Evolutionary conservation across 164 flowering plant species (phyloP), one percentile per base, ranked within the genome.

Genomic region (Chimonanthus praecox): DNA sequence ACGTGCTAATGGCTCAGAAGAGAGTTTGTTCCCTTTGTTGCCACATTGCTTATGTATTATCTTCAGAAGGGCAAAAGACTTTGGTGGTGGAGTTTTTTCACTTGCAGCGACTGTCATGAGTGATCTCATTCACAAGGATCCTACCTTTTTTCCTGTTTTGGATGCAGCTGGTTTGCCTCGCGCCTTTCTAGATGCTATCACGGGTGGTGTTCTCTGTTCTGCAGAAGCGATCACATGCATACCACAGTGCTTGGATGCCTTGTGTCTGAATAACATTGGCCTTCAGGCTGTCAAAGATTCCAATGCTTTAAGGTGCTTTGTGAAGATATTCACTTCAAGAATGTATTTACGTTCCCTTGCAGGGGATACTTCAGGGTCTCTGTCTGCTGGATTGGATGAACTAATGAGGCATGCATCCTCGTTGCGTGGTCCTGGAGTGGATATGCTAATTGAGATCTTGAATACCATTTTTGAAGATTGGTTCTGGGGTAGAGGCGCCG

Each of bases 41-140:
- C 97, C 97, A 4, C 84, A 87, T 20, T 88, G 96, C 79, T 81
- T 90, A 71, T 86, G 87, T 73, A 82, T 80, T 76, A 88, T 94
- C 64, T 94, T 94, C 72, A 82, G 82, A 80, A 83, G 90, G 74
- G 94, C 96, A 47, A 94, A 89, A 80, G 94, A 92, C 81, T 92
- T 92, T 87, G 98, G 97, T 79, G 98, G 98, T 75, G 96, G 96
- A 6, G 94, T 94, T 46, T 94, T 92, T 80, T 88, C 97, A 54
- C 92, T 90, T 78, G 97, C 97, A 47, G 98, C 97, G 10, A 88
- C 92, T 70, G 92, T 90, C 13, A 94, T 94, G 98, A 90, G 96
- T 79, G 98, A 94, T 83, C 84, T 94, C 63, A 94, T 94, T 77
- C 98, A 92, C 80, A 88, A 92, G 73, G 96, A 94, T 79, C 98